phyloP scores from a whole-genome alignment of 1,284 basidiomycete species.

The Cryptococcus sp. region DNA sequence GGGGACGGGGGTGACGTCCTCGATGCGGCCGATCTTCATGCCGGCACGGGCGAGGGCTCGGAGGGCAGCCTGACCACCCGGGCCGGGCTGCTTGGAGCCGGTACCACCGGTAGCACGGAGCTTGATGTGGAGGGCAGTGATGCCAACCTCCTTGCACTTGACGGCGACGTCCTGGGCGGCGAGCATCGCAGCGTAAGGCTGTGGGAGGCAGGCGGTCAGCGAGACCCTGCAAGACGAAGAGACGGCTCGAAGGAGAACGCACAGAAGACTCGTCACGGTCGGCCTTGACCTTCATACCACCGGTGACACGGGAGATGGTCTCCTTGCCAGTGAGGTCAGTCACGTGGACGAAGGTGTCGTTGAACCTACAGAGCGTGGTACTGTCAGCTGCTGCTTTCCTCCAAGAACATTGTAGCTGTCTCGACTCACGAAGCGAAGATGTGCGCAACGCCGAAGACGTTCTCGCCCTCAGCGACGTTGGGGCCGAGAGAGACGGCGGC shows the following conservation, averaged over 20 bases:
- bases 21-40: slow-evolving; percentile 97
- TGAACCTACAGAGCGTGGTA: slow-evolving; percentile 61
- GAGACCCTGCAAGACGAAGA: background rate
- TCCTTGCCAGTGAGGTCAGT: slow-evolving; percentile 99
- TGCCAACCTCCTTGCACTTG: slow-evolving; percentile 97
- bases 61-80: slow-evolving; percentile 96
- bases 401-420: background rate
- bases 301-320: slow-evolving; percentile 97
- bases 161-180: slow-evolving; percentile 95
- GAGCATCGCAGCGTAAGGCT: slow-evolving; percentile 95
- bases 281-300: slow-evolving; percentile 99
- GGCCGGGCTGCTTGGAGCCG: slow-evolving; percentile 97
- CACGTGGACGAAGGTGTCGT: slow-evolving; percentile 99
- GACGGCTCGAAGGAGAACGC: slow-evolving; percentile 9
- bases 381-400: background rate
- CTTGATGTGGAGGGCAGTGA: slow-evolving; percentile 85
- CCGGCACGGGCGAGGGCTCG: slow-evolving; percentile 97
- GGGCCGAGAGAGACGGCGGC: slow-evolving; percentile 84
- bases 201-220: slow-evolving; percentile 70
- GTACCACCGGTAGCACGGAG: slow-evolving; percentile 98
- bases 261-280: slow-evolving; percentile 97
- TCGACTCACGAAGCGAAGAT: slow-evolving; percentile 74
- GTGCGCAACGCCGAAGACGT: slow-evolving; percentile 93
- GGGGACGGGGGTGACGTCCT: slow-evolving; percentile 91
- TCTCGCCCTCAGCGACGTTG: slow-evolving; percentile 90